phyloP scores from a whole-genome alignment of 176 grass and related monocot genomes.

The Aegilops longissima region DNA sequence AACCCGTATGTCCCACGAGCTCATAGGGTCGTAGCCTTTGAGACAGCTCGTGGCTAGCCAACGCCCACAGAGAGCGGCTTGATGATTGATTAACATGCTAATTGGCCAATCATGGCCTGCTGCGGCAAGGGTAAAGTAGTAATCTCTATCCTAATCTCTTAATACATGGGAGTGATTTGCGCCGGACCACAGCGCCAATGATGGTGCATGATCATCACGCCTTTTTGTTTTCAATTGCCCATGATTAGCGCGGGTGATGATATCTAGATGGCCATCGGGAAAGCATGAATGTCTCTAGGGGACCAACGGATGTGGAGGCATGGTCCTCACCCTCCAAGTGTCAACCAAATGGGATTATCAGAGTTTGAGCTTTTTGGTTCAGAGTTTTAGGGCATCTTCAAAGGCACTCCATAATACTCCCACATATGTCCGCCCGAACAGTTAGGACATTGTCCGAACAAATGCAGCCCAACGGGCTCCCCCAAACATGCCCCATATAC shows the following conservation, averaged over 20 bases:
- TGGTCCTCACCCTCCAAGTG: slow-evolving; percentile 41
- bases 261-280: not conserved
- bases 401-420: too few species aligned
- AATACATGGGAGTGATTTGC: slow-evolving; percentile 9
- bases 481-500: too few species aligned
- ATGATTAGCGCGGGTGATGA: slow-evolving; percentile 13
- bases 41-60: not conserved
- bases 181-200: slow-evolving; percentile 37
- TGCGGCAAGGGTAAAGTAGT: not conserved
- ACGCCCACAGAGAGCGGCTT: not conserved
- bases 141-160: slow-evolving; percentile 21
- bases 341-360: slow-evolving; percentile 31
- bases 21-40: slow-evolving; percentile 14
- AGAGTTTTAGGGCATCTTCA: too few species aligned
- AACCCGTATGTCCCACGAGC: not conserved
- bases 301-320: slow-evolving; percentile 33
- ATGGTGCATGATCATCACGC: not conserved
- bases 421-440: too few species aligned
- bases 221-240: not conserved
- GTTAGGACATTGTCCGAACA: too few species aligned
- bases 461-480: too few species aligned
- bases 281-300: not conserved
- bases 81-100: not conserved
- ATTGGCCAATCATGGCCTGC: not conserved
- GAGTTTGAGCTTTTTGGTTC: not conserved